Evolutionary conservation across 192 early-diverging fungal species (phyloP).

Genomic region (Linnemannia hyalina): DNA sequence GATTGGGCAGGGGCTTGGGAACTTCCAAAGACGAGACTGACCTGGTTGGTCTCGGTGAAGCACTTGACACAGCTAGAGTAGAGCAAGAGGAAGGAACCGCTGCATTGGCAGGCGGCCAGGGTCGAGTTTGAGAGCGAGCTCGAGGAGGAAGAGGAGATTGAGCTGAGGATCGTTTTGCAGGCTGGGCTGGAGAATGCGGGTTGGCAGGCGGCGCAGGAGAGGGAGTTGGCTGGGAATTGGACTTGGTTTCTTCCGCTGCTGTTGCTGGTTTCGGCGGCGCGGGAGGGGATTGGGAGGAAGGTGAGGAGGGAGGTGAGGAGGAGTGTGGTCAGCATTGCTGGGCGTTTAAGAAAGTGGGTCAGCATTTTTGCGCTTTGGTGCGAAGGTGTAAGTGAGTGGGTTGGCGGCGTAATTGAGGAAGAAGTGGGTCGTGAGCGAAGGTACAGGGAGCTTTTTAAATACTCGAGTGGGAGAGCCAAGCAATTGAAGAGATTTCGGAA

Average conservation of each 20-base stretch:
- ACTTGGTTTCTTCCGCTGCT: not conserved
- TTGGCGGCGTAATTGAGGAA: not conserved
- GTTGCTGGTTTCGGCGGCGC: not conserved
- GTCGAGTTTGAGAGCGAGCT: conserved; percentile 31
- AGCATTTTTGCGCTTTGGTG: not conserved
- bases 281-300: conserved; percentile 24
- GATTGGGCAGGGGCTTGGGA: conserved; percentile 4
- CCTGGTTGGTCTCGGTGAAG: conserved; percentile 43
- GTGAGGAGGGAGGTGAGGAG: not conserved
- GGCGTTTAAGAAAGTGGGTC: not conserved
- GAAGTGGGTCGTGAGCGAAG: too few relatives aligned
- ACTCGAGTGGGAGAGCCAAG: too few relatives aligned
- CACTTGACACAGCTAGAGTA: conserved; percentile 38
- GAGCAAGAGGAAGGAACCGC: conserved; percentile 22
- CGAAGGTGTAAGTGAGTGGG: not conserved
- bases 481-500: too few relatives aligned
- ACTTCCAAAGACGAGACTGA: conserved; percentile 37
- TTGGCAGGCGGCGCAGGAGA: conserved; percentile 29
- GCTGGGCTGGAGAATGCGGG: conserved; percentile 28
- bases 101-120: conserved; percentile 48
- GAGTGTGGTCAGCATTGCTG: not conserved
- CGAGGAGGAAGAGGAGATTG: conserved; percentile 19
- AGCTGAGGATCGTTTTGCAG: conserved; percentile 35
- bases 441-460: too few relatives aligned
- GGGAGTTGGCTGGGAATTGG: conserved; percentile 22